These are phyloP conservation scores for Plasmodium cynomolgi DNA, from an alignment of 169 alveolate genomes.

Conservation along the genomic window DNA sequence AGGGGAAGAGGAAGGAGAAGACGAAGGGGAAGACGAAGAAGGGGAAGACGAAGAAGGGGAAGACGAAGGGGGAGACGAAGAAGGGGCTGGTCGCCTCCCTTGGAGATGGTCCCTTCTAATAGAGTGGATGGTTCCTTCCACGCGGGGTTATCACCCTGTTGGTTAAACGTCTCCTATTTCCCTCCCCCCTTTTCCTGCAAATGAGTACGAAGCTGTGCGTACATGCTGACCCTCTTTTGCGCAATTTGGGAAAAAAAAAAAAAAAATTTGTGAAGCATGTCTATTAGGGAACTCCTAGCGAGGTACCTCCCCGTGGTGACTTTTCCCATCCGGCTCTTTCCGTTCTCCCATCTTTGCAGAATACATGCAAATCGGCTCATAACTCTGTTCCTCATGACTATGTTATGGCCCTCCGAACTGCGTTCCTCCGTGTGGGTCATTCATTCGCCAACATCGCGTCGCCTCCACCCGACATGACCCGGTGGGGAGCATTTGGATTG, in stretches of 20 bases:
- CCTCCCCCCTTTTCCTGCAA: background rate
- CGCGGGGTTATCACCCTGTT: background rate
- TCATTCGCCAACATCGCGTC: background rate
- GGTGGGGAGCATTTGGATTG: background rate
- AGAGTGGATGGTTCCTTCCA: too few relatives aligned
- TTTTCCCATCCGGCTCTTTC: background rate
- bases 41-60: too few relatives aligned
- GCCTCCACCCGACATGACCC: background rate
- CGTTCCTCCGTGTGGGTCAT: background rate
- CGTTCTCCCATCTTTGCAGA: background rate
- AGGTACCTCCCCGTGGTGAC: background rate
- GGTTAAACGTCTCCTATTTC: background rate
- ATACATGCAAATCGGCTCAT: background rate
- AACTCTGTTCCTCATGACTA: background rate
- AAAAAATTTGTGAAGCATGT: background rate
- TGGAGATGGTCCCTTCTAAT: too few relatives aligned
- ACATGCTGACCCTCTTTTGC: background rate
- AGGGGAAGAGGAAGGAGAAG: too few relatives aligned
- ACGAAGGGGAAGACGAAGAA: too few relatives aligned
- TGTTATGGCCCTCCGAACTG: too few relatives aligned
- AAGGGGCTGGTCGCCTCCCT: background rate
- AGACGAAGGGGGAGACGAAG: too few relatives aligned
- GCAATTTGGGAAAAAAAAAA: background rate
- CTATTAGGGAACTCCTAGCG: background rate
- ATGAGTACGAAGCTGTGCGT: background rate